Conservation (phyloP, 2,329 filamentous ascomycete genomes). For the Pseudopithomyces chartarum region DNA sequence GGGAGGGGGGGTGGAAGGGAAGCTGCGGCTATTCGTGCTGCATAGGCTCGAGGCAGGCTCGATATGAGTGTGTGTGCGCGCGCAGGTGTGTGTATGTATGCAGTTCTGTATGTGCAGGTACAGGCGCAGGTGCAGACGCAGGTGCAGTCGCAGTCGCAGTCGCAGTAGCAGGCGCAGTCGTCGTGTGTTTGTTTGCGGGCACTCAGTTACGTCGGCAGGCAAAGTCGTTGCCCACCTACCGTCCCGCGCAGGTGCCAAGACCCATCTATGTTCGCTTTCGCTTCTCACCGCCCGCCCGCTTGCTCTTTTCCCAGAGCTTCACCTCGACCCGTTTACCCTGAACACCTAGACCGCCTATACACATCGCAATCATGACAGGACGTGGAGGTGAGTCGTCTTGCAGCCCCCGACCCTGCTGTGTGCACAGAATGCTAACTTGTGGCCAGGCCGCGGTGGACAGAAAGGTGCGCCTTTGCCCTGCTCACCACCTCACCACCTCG, state of each 20-base stretch:
- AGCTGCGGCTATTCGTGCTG: constrained; percentile 27
- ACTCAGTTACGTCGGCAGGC: constrained; percentile 26
- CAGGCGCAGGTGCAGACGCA: no score
- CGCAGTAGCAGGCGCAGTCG: constrained; percentile 10
- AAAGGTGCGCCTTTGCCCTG: constrained; percentile 33
- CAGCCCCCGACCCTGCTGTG: neutral
- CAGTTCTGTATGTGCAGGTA: no score
- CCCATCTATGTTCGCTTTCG: constrained; percentile 3
- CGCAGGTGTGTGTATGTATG: neutral
- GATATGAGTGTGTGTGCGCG: neutral
- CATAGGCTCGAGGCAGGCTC: constrained; percentile 24
- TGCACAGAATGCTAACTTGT: constrained; percentile 33
- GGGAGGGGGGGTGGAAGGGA: constrained; percentile 27
- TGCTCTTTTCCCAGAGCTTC: constrained; percentile 32
- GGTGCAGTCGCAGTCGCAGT: no score
- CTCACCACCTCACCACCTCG: neutral
- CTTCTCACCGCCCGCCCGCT: constrained; percentile 28
- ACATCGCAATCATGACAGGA: constrained; percentile 32
- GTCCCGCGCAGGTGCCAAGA: constrained; percentile 30
- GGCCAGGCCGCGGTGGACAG: constrained; percentile 61
- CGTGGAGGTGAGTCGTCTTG: constrained; percentile 34
- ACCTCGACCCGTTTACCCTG: constrained; percentile 16
- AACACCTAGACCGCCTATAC: neutral
- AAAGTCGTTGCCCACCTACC: constrained; percentile 19
- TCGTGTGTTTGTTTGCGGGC: constrained; percentile 24